phyloP scores from a whole-genome alignment of 1,139 yeast species.

The Protomyces arabidopsidicola region DNA sequence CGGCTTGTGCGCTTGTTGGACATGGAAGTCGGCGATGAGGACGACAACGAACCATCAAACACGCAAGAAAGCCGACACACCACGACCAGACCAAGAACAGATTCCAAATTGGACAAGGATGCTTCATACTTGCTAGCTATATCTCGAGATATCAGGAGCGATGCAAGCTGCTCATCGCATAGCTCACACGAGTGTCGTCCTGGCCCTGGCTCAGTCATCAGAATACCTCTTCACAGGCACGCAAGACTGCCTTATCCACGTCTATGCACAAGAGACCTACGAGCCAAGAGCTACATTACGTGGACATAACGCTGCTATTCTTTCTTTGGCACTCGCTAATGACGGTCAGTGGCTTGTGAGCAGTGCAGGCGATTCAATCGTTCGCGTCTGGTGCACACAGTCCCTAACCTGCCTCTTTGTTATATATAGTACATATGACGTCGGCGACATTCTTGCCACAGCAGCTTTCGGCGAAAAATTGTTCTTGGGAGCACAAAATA shows the following conservation, averaged over 20 bases:
- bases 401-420: constrained; percentile 49
- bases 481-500: constrained; percentile 88
- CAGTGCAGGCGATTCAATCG: constrained; percentile 85
- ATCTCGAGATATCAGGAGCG: no score
- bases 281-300: constrained; percentile 46
- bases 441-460: constrained; percentile 87
- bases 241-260: constrained; percentile 72
- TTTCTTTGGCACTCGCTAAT: constrained; percentile 57
- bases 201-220: constrained; percentile 67
- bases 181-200: constrained; percentile 38
- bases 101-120: no score
- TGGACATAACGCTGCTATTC: constrained; percentile 69
- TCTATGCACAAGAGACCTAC: constrained; percentile 56
- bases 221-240: constrained; percentile 82
- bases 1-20: background rate
- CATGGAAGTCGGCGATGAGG: background rate
- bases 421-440: constrained; percentile 75
- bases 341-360: constrained; percentile 66
- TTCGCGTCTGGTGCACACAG: constrained; percentile 72
- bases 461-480: constrained; percentile 56
- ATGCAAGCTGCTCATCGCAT: constrained; percentile 21
- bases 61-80: background rate
- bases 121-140: no score
- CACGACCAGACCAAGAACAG: background rate
- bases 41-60: background rate